Base-by-base conservation (phyloP, 148 eudicot species). In the Nepenthes gracilis region DNA sequence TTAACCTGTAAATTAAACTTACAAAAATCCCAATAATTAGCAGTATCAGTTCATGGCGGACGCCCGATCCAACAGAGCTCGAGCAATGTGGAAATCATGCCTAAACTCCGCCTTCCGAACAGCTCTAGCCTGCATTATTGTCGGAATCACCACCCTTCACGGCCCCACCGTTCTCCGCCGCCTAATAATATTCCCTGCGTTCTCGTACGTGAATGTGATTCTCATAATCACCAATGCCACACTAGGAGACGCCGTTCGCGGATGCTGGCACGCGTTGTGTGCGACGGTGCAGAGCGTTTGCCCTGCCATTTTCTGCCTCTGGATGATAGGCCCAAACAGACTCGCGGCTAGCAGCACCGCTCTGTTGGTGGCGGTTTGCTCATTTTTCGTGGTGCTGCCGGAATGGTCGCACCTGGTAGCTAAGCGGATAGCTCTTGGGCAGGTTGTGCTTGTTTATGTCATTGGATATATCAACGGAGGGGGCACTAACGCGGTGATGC, bases 371-470 rank as follows among this genome's bases (percentile, higher is more conserved):
- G 85, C 70, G 12, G 43, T 73, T 32, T 72, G 77, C 15, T 74
- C 82, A 3, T 87, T 84, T 33, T 70, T 80, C 57, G 73, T 87
- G 35, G 82, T 59, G 51, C 60, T 84, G 50, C 95, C 85, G n/a
- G 72, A 76, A 35, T 68, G 66, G 43, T 78, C 85, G 13, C 87
- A 76, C 62, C 40, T 78, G 43, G 49, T 80, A 35, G 63, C 95
- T 2, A 87, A 82, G 63, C 64, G 95, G 15, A 82, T 87, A 33
- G 95, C 87, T 2, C 75, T 87, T 2, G 95, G 95, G 2, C 95
- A 87, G 74, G 67, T 84, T 59, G 84, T 87, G 11, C 57, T 87
- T 2, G 67, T 82, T 0, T 87, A 87, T 67, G 90, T 80, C 9
- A 8, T 82, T 33, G 95, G 77, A 1, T 87, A 47, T 38, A 71